These are phyloP conservation scores for Aspergillus hortae DNA, from an alignment of 2,329 filamentous ascomycete genomes.

Conservation along the genomic window DNA sequence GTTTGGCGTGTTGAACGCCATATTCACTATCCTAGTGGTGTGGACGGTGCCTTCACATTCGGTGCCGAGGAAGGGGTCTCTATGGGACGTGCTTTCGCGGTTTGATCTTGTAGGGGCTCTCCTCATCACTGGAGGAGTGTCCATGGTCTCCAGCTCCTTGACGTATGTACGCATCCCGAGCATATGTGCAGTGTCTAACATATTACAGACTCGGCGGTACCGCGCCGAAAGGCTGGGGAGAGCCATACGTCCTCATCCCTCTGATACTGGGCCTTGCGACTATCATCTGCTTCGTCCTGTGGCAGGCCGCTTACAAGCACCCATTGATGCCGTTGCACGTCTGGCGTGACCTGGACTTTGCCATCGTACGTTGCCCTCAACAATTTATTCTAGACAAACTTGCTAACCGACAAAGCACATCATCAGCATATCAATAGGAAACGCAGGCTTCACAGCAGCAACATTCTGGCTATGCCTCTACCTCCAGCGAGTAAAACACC, in stretches of 20 bases:
- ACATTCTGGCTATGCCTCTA: conserved; percentile 64
- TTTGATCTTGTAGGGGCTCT: conserved; percentile 61
- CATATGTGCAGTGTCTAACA: background rate
- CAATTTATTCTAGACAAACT: conserved; percentile 44
- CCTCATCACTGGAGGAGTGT: conserved; percentile 62
- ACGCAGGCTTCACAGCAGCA: conserved; percentile 49
- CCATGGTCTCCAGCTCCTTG: conserved; percentile 61
- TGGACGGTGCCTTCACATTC: conserved; percentile 18
- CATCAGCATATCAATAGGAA: background rate
- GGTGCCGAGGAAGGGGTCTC: background rate
- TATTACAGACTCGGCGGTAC: conserved; percentile 46
- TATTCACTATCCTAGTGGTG: conserved; percentile 62
- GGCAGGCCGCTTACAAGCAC: conserved; percentile 54
- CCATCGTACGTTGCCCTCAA: conserved; percentile 52
- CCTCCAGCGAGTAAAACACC: conserved; percentile 56
- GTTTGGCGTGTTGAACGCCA: conserved; percentile 60
- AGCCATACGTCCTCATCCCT: conserved; percentile 59
- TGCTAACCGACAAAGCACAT: background rate
- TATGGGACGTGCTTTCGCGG: conserved; percentile 6
- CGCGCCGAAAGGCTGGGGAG: conserved; percentile 60
- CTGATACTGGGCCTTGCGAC: conserved; percentile 58
- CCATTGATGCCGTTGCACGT: conserved; percentile 54
- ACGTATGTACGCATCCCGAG: conserved; percentile 19
- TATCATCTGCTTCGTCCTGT: conserved; percentile 57
- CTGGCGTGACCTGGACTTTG: conserved; percentile 62